phyloP scores from a whole-genome alignment of 1,284 basidiomycete species.

The Veloboletus limbatus region DNA sequence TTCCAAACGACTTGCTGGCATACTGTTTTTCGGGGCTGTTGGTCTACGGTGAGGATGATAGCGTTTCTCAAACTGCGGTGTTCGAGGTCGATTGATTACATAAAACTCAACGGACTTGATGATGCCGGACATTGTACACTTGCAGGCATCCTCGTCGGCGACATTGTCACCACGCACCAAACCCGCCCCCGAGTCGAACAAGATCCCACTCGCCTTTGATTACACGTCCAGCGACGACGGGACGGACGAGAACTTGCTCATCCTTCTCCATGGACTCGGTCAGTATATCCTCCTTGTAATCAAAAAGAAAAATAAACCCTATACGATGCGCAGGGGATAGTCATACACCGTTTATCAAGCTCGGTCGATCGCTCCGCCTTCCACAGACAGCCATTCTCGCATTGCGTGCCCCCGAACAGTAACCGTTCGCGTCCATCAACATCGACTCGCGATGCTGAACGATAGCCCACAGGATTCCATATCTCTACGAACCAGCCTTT shows the following conservation, averaged over 20 bases:
- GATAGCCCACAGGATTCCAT: slow-evolving; percentile 59
- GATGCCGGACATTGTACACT: slow-evolving; percentile 24
- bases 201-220: slow-evolving; percentile 54
- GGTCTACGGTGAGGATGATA: too few relatives aligned
- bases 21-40: too few relatives aligned
- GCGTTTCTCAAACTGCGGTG: too few relatives aligned
- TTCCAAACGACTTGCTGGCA: too few relatives aligned
- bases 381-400: slow-evolving; percentile 86
- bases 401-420: slow-evolving; percentile 71
- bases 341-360: slow-evolving; percentile 69
- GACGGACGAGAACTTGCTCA: slow-evolving; percentile 82
- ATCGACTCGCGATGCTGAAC: slow-evolving; percentile 15
- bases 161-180: slow-evolving; percentile 43
- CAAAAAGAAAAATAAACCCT: neutral
- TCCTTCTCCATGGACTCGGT: slow-evolving; percentile 89
- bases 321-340: slow-evolving; percentile 65
- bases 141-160: slow-evolving; percentile 13
- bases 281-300: slow-evolving; percentile 21
- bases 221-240: slow-evolving; percentile 75
- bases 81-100: too few relatives aligned
- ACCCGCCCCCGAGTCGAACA: slow-evolving; percentile 44
- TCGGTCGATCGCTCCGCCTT: slow-evolving; percentile 73
- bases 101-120: too few relatives aligned
- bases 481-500: slow-evolving; percentile 74
- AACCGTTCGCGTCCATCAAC: slow-evolving; percentile 5